Base-by-base conservation (phyloP, 192 early-diverging fungal genomes). In the Backusella westeae region DNA sequence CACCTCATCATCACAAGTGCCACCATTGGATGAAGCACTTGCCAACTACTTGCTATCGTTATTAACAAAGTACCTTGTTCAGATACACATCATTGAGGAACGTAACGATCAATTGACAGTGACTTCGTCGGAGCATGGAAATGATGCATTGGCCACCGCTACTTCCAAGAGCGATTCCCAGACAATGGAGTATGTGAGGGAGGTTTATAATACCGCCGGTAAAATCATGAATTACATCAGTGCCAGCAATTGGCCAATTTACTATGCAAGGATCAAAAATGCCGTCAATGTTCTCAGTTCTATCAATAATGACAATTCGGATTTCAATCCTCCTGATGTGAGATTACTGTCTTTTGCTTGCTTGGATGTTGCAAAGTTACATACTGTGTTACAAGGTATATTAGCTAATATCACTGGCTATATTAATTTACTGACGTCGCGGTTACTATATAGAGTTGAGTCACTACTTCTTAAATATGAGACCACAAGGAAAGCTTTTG, bases 161-260 rank as follows among this genome's bases (percentile, higher is more conserved):
- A 46, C 67, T 14, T 29, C 69, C 32, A 67, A 65, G n/a, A n/a
- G 35, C 10, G 68, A 75, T 21, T 67, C 66, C 35, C 29, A 59
- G 19, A 65, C 72, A 9, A 32, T 77, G 42, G 87, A 89, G 14
- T 78, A 90, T 34, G 79, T 90, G 38, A 77, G 78, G 70, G 94
- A 94, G 70, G 89, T 94, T 63, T 93, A 92, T 69, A 91, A 91
- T 72, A 90, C 89, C 2, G 93, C 95, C 6, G 94, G 95, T 26
- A 82, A 90, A 6, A 88, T 97, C 19, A 84, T 96, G 23, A 92
- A 91, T 81, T 97, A 93, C 81, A 86, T 97, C 17, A 94, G 94
- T 59, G 91, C 94, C 17, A 88, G 92, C 21, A 97, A 97, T 83
- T 98, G 96, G 96, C 79, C 82, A 49, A 87, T 93, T 19, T 92